Conservation (phyloP, 192 early-diverging fungal genomes). For the Backusella parvicylindrica region DNA sequence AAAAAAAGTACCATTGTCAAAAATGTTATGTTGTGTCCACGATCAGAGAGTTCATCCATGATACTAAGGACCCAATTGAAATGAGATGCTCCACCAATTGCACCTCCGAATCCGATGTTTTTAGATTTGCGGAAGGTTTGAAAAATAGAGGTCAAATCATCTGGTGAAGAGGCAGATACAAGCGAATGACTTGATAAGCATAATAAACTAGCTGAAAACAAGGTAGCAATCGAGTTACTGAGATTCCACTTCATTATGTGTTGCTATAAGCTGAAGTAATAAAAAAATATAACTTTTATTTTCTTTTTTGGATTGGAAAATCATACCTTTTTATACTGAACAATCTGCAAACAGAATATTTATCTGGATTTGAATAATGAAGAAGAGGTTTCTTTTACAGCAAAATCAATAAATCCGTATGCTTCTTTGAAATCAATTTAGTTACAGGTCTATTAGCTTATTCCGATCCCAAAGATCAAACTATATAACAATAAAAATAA, state of each 20-base stretch:
- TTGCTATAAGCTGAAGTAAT: neutral
- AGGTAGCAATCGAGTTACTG: neutral
- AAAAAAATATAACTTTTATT: neutral
- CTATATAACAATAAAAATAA: too few species aligned
- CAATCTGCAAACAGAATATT: too few species aligned
- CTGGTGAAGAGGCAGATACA: neutral
- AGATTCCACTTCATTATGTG: neutral
- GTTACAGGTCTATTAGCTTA: too few species aligned
- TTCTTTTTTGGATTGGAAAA: neutral
- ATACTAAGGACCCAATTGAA: neutral
- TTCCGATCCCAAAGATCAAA: too few species aligned
- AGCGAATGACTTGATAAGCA: neutral
- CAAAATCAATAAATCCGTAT: too few species aligned
- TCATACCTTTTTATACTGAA: too few species aligned
- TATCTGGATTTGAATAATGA: too few species aligned
- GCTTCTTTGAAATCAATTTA: too few species aligned
- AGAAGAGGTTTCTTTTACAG: too few species aligned
- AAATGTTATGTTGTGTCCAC: neutral
- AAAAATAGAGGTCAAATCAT: neutral
- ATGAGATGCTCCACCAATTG: neutral
- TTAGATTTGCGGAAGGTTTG: neutral
- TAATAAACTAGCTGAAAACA: neutral
- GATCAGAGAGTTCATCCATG: neutral
- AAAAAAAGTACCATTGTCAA: neutral
- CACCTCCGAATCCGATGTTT: neutral